Percentiles rank a stretch among this genome's conserved stretches.
phyloP scores from a whole-genome alignment of 768 basidiomycete genomes.

The Collybia mongolica region DNA sequence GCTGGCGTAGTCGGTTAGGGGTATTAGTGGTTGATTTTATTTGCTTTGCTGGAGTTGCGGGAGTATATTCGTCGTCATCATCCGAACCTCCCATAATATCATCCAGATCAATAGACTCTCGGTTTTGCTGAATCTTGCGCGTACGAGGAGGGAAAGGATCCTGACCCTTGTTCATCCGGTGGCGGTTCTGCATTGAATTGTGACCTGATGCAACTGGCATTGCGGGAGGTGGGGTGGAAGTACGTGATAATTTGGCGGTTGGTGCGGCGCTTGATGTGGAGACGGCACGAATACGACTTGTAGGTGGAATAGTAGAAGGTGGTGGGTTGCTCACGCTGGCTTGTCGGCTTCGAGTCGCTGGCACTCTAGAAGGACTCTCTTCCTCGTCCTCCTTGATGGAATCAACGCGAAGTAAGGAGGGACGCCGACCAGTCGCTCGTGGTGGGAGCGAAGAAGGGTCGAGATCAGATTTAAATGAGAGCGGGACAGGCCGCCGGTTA shows the following conservation, averaged over 20 bases:
- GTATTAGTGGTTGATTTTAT: constrained; percentile 6
- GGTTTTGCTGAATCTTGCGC: constrained; percentile 50
- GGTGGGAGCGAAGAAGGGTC: constrained; percentile 30
- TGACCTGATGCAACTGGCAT: constrained; percentile 22
- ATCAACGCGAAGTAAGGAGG: constrained; percentile 55
- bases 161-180: constrained; percentile 18
- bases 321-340: constrained; percentile 43
- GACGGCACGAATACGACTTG: constrained; percentile 37
- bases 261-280: constrained; percentile 35
- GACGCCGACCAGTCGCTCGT: constrained; percentile 33
- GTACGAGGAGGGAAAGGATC: constrained; percentile 46
- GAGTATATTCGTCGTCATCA: constrained; percentile 41
- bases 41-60: constrained; percentile 16
- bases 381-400: constrained; percentile 72
- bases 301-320: constrained; percentile 23
- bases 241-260: constrained; percentile 25
- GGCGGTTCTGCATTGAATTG: constrained; percentile 26
- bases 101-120: constrained; percentile 74
- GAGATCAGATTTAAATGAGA: constrained; percentile 32
- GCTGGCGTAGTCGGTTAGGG: constrained; percentile 19
- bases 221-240: constrained; percentile 26
- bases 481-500: constrained; percentile 35
- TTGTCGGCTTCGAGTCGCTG: constrained; percentile 40
- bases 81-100: constrained; percentile 73
- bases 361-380: constrained; percentile 33